These are phyloP conservation scores for Apiotrichum gamsii DNA, from an alignment of 1,284 basidiomycete species.

Conservation along the genomic window DNA sequence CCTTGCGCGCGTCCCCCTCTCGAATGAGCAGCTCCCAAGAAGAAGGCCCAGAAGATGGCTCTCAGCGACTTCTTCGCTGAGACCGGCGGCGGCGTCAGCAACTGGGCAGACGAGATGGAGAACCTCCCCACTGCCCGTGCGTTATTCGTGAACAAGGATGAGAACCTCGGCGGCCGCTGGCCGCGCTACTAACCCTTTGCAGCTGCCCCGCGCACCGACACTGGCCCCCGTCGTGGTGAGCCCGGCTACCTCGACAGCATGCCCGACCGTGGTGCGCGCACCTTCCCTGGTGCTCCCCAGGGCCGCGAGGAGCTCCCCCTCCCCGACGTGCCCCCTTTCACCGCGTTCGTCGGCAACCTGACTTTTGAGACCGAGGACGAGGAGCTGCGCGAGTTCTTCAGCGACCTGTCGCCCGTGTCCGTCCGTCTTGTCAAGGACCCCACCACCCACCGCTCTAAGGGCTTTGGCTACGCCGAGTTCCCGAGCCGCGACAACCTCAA, in stretches of 20 bases:
- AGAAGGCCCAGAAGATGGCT: conserved; percentile 85
- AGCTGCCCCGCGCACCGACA: conserved; percentile 47
- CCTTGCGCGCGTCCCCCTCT: background rate
- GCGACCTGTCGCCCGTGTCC: conserved; percentile 59
- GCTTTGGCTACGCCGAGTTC: conserved; percentile 97
- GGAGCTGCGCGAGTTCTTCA: conserved; percentile 77
- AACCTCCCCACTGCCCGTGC: conserved; percentile 11
- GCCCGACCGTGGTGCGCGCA: conserved; percentile 37
- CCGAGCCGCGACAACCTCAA: conserved; percentile 73
- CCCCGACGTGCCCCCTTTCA: conserved; percentile 91
- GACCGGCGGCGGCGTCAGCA: conserved; percentile 51
- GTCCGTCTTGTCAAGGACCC: conserved; percentile 89
- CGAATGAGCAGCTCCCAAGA: conserved; percentile 49
- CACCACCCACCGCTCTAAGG: conserved; percentile 80
- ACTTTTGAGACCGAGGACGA: conserved; percentile 83
- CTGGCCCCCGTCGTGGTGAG: conserved; percentile 43
- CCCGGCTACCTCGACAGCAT: conserved; percentile 47
- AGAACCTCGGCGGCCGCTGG: background rate
- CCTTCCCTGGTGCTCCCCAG: conserved; percentile 46
- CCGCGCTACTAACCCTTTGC: conserved; percentile 5
- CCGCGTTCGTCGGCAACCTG: conserved; percentile 92
- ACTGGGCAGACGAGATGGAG: conserved; percentile 15
- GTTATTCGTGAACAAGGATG: no score
- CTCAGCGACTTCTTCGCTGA: conserved; percentile 84
- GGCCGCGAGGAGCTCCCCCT: conserved; percentile 85